phyloP scores from a whole-genome alignment of 805 yeast genomes.

The Candida hispaniensis region DNA sequence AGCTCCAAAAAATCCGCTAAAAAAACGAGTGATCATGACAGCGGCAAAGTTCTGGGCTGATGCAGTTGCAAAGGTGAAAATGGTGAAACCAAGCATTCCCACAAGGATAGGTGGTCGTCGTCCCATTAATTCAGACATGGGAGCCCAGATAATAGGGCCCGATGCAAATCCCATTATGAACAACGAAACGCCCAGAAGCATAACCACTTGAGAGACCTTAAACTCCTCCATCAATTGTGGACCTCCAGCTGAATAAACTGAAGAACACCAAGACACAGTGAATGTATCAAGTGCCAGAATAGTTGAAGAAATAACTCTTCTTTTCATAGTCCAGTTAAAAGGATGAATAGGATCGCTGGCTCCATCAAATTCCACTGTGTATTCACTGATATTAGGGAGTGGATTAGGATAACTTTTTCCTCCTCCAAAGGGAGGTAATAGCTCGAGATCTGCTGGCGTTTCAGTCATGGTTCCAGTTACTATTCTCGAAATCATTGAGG shows the following conservation, averaged over 20 bases:
- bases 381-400: constrained; percentile 25
- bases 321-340: constrained; percentile 52
- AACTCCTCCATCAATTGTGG: constrained; percentile 37
- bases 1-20: constrained; percentile 68
- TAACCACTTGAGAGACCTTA: constrained; percentile 46
- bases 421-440: constrained; percentile 16
- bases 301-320: constrained; percentile 33
- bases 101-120: constrained; percentile 48
- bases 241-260: constrained; percentile 55
- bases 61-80: constrained; percentile 60
- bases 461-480: constrained; percentile 4
- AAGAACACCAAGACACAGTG: constrained; percentile 53
- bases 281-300: constrained; percentile 37
- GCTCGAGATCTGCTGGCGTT: neutral
- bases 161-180: constrained; percentile 77
- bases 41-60: constrained; percentile 64
- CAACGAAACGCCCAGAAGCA: constrained; percentile 58
- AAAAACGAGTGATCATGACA: constrained; percentile 60
- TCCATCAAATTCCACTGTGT: constrained; percentile 65
- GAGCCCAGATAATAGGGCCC: constrained; percentile 78
- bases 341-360: constrained; percentile 73
- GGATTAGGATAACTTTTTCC: constrained; percentile 16
- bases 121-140: constrained; percentile 62
- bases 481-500: constrained; percentile 5
- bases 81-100: constrained; percentile 41